These are phyloP conservation scores for Mucor sp. DNA, from an alignment of 371 early-diverging fungal species.

Conservation along the genomic window DNA sequence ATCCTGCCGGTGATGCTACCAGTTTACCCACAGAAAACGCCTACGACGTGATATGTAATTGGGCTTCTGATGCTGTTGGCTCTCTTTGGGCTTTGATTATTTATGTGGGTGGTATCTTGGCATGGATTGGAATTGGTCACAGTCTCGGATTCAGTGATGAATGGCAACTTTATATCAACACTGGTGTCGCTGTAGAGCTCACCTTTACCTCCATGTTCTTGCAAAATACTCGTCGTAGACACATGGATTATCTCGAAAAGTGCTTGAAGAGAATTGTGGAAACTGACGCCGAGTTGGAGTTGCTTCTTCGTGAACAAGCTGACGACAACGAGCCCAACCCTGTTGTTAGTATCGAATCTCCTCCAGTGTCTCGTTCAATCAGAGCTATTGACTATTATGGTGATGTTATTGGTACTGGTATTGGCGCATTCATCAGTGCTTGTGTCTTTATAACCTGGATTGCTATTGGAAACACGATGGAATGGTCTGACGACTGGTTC, in stretches of 20 bases:
- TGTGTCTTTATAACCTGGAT: constrained; percentile 22
- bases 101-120: constrained; percentile 19
- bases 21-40: constrained; percentile 16
- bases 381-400: constrained; percentile 27
- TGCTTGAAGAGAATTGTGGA: constrained; percentile 10
- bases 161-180: constrained; percentile 31
- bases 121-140: constrained; percentile 21
- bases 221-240: constrained; percentile 27
- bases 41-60: constrained; percentile 19
- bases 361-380: constrained; percentile 4
- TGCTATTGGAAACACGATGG: neutral
- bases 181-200: constrained; percentile 25
- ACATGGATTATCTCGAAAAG: constrained; percentile 21
- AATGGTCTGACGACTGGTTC: neutral
- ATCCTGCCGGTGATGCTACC: constrained; percentile 15
- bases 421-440: constrained; percentile 10
- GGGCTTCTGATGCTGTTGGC: constrained; percentile 16
- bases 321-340: constrained; percentile 17
- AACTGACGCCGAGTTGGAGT: constrained; percentile 14
- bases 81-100: constrained; percentile 11
- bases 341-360: constrained; percentile 12
- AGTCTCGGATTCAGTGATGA: constrained; percentile 14
- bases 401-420: constrained; percentile 26
- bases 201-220: constrained; percentile 26
- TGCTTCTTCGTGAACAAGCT: constrained; percentile 8